Evolutionary conservation across 2,329 filamentous ascomycete genomes (phyloP).

Genomic region (Microthyrium microscopicum): DNA sequence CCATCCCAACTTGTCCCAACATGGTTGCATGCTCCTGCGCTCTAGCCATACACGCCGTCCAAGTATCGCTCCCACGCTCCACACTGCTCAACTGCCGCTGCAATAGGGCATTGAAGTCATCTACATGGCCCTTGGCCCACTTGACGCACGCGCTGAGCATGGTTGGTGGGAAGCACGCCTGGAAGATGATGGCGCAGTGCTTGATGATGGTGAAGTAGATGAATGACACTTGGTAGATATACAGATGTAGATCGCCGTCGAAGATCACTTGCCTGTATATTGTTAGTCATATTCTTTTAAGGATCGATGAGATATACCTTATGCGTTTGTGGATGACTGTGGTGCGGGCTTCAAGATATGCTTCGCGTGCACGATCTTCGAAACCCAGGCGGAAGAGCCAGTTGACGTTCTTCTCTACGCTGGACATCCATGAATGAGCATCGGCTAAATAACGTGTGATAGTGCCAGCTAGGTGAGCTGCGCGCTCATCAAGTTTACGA

Average conservation of each 20-base stretch:
- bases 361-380: conserved; percentile 75
- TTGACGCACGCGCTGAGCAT: conserved; percentile 93
- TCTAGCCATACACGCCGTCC: conserved; percentile 67
- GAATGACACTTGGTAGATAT: conserved; percentile 89
- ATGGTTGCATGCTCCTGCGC: conserved; percentile 67
- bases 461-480: conserved; percentile 56
- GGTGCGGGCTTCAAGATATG: conserved; percentile 66
- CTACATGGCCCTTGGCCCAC: conserved; percentile 93
- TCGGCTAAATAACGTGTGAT: conserved; percentile 63
- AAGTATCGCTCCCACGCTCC: conserved; percentile 56
- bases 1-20: conserved; percentile 70
- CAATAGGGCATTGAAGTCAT: conserved; percentile 74
- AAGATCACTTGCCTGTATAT: conserved; percentile 73
- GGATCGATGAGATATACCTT: conserved; percentile 37
- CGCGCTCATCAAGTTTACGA: conserved; percentile 77
- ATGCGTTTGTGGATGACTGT: conserved; percentile 66
- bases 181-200: conserved; percentile 83
- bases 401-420: conserved; percentile 63
- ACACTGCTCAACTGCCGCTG: conserved; percentile 75
- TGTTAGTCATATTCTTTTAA: conserved; percentile 12
- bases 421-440: conserved; percentile 57
- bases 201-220: conserved; percentile 90
- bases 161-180: conserved; percentile 56
- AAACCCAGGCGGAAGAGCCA: conserved; percentile 81
- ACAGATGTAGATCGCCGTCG: conserved; percentile 78